Percentiles rank a stretch among this genome's conserved stretches.
These are phyloP conservation scores for Ascosphaera apis DNA, from an alignment of 2,329 filamentous ascomycete species.

Conservation along the genomic window DNA sequence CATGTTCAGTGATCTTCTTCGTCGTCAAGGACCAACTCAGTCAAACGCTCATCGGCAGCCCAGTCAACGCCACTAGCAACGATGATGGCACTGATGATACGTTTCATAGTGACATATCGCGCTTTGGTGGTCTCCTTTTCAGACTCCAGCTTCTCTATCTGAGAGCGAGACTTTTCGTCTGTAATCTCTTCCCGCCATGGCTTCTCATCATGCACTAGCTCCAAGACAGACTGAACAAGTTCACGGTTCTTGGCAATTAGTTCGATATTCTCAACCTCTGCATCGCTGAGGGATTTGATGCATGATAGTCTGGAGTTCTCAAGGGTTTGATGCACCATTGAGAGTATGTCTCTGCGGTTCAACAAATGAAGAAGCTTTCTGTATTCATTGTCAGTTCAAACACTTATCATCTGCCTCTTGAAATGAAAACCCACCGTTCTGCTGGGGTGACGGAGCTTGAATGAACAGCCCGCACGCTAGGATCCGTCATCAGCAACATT, in stretches of 20 bases:
- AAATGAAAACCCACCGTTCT: too few relatives aligned
- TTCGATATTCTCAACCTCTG: constrained; percentile 35
- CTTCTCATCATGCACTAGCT: constrained; percentile 35
- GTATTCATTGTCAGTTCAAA: constrained; percentile 7
- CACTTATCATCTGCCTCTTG: too few relatives aligned
- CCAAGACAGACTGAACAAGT: constrained; percentile 38
- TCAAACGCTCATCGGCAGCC: constrained; percentile 44
- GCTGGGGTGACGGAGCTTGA: too few relatives aligned
- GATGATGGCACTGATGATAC: constrained; percentile 52
- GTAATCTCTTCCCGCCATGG: constrained; percentile 27
- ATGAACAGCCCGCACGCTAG: constrained; percentile 57
- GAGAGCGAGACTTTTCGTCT: constrained; percentile 28
- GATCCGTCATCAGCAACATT: constrained; percentile 46
- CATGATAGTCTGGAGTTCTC: constrained; percentile 29
- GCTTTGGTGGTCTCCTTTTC: constrained; percentile 39
- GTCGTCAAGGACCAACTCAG: constrained; percentile 45
- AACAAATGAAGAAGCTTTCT: constrained; percentile 47
- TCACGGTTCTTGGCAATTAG: constrained; percentile 37
- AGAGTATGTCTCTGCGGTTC: constrained; percentile 42
- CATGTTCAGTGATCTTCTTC: too few relatives aligned
- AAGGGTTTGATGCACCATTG: constrained; percentile 38
- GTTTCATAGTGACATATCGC: constrained; percentile 54
- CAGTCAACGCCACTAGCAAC: constrained; percentile 67
- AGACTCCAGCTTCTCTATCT: constrained; percentile 34
- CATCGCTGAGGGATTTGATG: constrained; percentile 29